These are phyloP conservation scores for Globisporangium spiculum DNA, from an alignment of 352 stramenopile species.

Conservation along the genomic window DNA sequence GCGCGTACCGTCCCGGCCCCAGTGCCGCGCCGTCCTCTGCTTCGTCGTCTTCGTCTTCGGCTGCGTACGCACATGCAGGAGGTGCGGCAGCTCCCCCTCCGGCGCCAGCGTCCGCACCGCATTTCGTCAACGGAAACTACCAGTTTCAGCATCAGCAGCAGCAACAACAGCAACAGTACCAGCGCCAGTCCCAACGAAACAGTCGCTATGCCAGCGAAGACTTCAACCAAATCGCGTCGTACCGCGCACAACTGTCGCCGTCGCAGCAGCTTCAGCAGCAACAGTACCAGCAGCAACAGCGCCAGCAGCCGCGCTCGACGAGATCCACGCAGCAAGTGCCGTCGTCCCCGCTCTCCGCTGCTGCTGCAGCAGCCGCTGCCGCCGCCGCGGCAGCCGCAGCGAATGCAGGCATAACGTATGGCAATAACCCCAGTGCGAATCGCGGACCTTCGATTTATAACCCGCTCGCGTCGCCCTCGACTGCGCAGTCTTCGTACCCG, in stretches of 20 bases:
- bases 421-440: background rate
- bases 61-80: background rate
- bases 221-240: constrained; percentile 11
- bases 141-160: constrained; percentile 17
- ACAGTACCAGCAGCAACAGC: constrained; percentile 9
- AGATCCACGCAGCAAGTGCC: background rate
- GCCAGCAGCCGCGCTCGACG: constrained; percentile 5
- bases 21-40: background rate
- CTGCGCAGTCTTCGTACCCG: background rate
- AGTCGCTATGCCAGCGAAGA: constrained; percentile 10
- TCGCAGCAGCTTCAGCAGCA: constrained; percentile 18
- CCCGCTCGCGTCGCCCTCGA: constrained; percentile 15
- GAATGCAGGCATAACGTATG: constrained; percentile 7
- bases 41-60: background rate
- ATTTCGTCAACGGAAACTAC: constrained; percentile 22
- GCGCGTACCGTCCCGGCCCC: background rate
- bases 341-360: constrained; percentile 13
- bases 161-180: constrained; percentile 6
- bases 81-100: background rate
- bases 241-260: constrained; percentile 13
- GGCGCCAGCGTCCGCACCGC: constrained; percentile 11
- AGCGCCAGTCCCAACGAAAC: constrained; percentile 1
- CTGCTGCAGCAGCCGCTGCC: constrained; percentile 12
- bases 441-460: constrained; percentile 15
- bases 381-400: constrained; percentile 10